phyloP scores from a whole-genome alignment of 2,329 filamentous ascomycete species.

The Colletotrichum acutatum region DNA sequence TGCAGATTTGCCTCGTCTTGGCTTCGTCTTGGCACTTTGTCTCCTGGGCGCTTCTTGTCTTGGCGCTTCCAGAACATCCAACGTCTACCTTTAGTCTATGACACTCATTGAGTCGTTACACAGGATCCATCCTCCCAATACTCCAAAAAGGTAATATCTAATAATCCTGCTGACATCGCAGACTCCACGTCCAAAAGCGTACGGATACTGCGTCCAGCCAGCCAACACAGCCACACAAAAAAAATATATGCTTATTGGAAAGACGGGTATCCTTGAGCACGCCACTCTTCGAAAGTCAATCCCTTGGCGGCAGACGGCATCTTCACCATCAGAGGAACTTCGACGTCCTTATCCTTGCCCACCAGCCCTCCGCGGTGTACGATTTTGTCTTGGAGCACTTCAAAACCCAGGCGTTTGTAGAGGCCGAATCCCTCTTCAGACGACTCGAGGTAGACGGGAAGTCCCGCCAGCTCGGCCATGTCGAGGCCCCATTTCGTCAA shows the following conservation, averaged over 20 bases:
- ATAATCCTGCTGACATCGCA: neutral
- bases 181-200: neutral
- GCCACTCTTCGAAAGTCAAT: slow-evolving; percentile 49
- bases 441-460: slow-evolving; percentile 60
- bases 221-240: neutral
- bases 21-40: neutral
- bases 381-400: slow-evolving; percentile 49
- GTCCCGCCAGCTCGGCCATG: slow-evolving; percentile 45
- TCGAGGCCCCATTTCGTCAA: slow-evolving; percentile 53
- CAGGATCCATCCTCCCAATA: neutral
- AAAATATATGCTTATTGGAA: slow-evolving; percentile 10
- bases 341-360: slow-evolving; percentile 48
- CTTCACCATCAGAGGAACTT: slow-evolving; percentile 54
- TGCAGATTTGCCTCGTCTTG: slow-evolving; percentile 7
- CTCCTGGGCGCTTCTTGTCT: neutral
- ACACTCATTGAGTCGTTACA: neutral
- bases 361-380: slow-evolving; percentile 50
- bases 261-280: slow-evolving; percentile 33
- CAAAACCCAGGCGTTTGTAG: slow-evolving; percentile 59
- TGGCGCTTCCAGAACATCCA: neutral
- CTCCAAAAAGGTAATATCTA: neutral
- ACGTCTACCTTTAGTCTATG: neutral
- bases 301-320: slow-evolving; percentile 49
- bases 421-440: slow-evolving; percentile 52
- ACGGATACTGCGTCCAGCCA: neutral